These are phyloP conservation scores for Hydrangea macrophylla DNA, from an alignment of 148 eudicot genomes.

Conservation along the genomic window DNA sequence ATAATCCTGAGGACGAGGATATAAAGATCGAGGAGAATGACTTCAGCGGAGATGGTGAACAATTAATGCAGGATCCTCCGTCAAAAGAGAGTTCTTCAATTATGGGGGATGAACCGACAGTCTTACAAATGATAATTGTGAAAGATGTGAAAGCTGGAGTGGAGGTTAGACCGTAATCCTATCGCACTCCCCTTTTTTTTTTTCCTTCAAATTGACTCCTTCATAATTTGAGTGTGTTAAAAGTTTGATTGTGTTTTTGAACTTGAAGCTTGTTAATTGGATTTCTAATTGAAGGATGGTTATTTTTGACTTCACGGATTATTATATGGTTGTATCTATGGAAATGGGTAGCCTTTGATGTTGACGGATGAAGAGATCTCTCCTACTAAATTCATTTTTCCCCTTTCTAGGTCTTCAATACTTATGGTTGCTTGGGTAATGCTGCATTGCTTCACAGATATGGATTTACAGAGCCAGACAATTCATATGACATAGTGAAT, in stretches of 20 bases:
- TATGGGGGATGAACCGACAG: conserved; percentile 38
- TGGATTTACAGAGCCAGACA: conserved; percentile 84
- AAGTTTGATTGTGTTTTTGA: not conserved
- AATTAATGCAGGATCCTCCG: conserved; percentile 15
- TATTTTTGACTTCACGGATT: not conserved
- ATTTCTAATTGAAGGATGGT: not conserved
- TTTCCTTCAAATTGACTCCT: not conserved
- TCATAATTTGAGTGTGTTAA: not conserved
- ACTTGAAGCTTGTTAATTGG: not conserved
- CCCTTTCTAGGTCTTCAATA: conserved; percentile 77
- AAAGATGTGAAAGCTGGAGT: conserved; percentile 71
- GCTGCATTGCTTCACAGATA: conserved; percentile 94
- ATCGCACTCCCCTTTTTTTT: not conserved
- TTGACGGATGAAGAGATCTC: not conserved
- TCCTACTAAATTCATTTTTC: conserved; percentile 2
- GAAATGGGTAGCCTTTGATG: not conserved
- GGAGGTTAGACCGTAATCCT: conserved; percentile 49
- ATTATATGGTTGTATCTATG: not conserved
- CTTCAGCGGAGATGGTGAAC: conserved; percentile 13
- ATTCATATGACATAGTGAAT: conserved; percentile 70
- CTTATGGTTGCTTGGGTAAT: conserved; percentile 84
- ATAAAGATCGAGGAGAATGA: conserved; percentile 15
- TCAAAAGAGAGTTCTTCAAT: conserved; percentile 27
- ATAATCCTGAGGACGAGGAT: conserved; percentile 26
- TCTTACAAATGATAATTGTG: conserved; percentile 77